Base-by-base conservation (phyloP, 2,329 filamentous ascomycete genomes). In the Aureobasidium sp. region DNA sequence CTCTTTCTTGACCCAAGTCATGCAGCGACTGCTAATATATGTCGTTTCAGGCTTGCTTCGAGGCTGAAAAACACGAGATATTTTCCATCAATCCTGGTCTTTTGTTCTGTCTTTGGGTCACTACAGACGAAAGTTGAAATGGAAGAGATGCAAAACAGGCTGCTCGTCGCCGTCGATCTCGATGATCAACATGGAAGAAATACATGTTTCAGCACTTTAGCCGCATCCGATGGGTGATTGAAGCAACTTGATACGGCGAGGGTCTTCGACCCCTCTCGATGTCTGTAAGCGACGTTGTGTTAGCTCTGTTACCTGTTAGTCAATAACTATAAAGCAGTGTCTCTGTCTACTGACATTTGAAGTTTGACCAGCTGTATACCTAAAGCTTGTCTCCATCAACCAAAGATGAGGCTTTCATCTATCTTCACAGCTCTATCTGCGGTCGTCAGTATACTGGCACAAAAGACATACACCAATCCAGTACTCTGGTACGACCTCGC, bases 401-500 rank as follows among this genome's bases (percentile, higher is more conserved):
- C 34, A 8, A 39, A 37, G 16, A 49, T 49, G 45, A 49, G n/a
- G 16, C 30, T 30, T 24, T 39, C 45, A 27, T 39, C 45, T 39
- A 30, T 49, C n/a, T n/a, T 48, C 17, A 16, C 45, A 6, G 45
- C 45, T 22, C 24, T 49, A 34, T 39, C 45, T 22, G 42, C 42
- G 7, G 16, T 49, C 11, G 34, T n/a, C 29, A 49, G 37, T 29
- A 29, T 22, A 8, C 35, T 29, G 29, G 39, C 22, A 16, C 22
- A 17, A 14, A 44, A 49, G 17, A 60, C 53, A 8, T 75, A 76
- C 59, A 66, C 62, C 12, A 79, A 80, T 58, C 78, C 77, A 0
- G 67, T 80, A n/a, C 63, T 80, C 2, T 81, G 74, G 68, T 68
- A 78, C 50, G 78, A 81, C 58, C 70, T 79, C 30, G 73, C 78